Evolutionary conservation across 2,329 filamentous ascomycete species (phyloP), one percentile per base, ranked within the genome.

Genomic region (Sporothrix protearum): DNA sequence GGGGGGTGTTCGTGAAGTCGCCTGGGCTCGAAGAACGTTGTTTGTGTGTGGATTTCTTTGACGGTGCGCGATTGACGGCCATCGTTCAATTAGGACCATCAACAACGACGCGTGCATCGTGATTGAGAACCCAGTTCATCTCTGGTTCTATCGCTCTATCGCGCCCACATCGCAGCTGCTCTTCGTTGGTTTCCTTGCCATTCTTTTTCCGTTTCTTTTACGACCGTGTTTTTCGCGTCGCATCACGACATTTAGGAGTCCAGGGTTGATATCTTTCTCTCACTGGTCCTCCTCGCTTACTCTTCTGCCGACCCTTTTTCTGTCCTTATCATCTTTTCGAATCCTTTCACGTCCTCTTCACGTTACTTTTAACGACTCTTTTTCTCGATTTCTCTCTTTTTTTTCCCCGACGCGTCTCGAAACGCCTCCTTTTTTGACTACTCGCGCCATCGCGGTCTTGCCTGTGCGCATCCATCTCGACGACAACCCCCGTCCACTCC

Each of bases 1-100:
- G 81, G 77, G 76, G 77, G 76, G 71, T 69, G 71, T 71, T 14
- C 47, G 47, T 49, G 68, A 71, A 63, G 68, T 57, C 45, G 53
- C 33, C 45, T n/a, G 25, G 36, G 28, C 30, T 28, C 33, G 33
- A 10, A 47, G 59, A 16, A 33, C 67, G 53, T 45, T 59, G 67
- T 69, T 30, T 39, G 53, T 12, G 55, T 51, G 53, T 59, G 63
- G 51, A 9, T 30, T 28, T 12, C 10, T 51, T 30, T 66, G 42
- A 49, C 63, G 42, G 42, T 49, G 63, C 63, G 63, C 63, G 39
- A 30, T 66, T 22, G 16, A 49, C 22, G 42, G 59, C 59, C 59
- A 64, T 45, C 39, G 59, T 45, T 45, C 59, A 49, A 49, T 45
- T 42, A 33, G 63, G 63, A 66, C 28, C 42, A 19, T 28, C 47